Conservation (phyloP, 768 basidiomycete species). For the Hemileccinum rubropunctum region DNA sequence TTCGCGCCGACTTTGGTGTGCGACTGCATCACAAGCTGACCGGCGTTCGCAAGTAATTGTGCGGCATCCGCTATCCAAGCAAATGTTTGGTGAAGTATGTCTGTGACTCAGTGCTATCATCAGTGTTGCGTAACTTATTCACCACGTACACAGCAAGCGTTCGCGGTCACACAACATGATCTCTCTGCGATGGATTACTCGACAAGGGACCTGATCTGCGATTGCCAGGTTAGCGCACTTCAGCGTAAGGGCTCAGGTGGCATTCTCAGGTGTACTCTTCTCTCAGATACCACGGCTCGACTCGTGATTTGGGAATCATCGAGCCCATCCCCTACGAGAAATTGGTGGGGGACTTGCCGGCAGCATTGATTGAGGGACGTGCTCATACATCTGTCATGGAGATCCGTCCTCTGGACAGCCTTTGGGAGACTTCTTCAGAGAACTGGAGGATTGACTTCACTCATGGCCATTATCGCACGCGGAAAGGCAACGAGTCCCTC, state of each 20-base stretch:
- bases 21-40: slow-evolving; percentile 15
- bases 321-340: slow-evolving; percentile 19
- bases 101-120: not conserved
- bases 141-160: slow-evolving; percentile 14
- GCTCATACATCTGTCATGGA: slow-evolving; percentile 25
- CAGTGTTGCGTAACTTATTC: not conserved
- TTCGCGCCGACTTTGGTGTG: slow-evolving; percentile 30
- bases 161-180: slow-evolving; percentile 24
- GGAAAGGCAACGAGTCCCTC: slow-evolving; percentile 7
- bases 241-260: not conserved
- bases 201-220: slow-evolving; percentile 13
- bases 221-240: slow-evolving; percentile 15
- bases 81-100: slow-evolving; percentile 22
- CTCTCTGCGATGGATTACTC: slow-evolving; percentile 26
- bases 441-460: slow-evolving; percentile 22
- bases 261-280: not conserved
- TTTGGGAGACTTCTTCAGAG: slow-evolving; percentile 14
- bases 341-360: slow-evolving; percentile 17
- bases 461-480: not conserved
- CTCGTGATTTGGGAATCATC: not conserved
- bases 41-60: slow-evolving; percentile 20
- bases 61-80: slow-evolving; percentile 18
- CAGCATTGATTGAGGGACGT: slow-evolving; percentile 1
- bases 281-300: slow-evolving; percentile 22
- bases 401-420: slow-evolving; percentile 18